Base-by-base conservation (phyloP, 2,329 filamentous ascomycete species). In the Clonostachys chloroleuca region DNA sequence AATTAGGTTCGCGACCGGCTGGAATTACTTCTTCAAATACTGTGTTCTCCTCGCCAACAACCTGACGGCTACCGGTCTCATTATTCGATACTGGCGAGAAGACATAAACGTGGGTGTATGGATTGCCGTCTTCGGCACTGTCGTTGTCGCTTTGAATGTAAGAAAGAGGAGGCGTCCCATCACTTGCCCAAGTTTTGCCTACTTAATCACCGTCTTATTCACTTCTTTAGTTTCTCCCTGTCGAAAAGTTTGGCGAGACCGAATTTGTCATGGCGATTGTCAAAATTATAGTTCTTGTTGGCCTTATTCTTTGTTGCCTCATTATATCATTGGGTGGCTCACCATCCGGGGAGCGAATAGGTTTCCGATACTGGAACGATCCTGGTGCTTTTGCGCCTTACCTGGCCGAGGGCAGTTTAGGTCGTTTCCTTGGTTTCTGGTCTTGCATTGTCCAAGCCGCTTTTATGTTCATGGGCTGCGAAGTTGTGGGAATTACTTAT, bases 41-140 rank as follows among this genome's bases (percentile, higher is more conserved):
- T 64, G 64, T 5, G 65, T 73, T 39, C 71, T 75, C 37, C 56
- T 75, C 17, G 73, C 72, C 14, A 67, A 75, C 16, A 72, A 75
- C 55, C 54, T 75, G 12, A 75, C 73, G 2, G 74, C 76, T 39
- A 73, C 66, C 5, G 73, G 62, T 34, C 57, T 69, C 39, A 73
- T 61, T 20, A 76, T 81, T 36, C 83, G 79, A 69, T 77, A 83
- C 44, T 70, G 74, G 6, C 50, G 58, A 14, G 61, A 60, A 0
- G 55, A 68, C 30, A 49, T 70, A 14, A 70, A 69, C 40, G 58
- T 66, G 1, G 63, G 61, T 24, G 61, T 70, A 5, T 70, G 64
- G 60, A 60, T 71, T 8, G 59, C 60, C 0, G 56, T 67, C 2
- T 66, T 69, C 45, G 58, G 57, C 4, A 52, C 64, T 0, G 54